These are phyloP conservation scores for Pseudognaphalium luteoalbum DNA, from an alignment of 129 eudicot genomes.

Conservation along the genomic window DNA sequence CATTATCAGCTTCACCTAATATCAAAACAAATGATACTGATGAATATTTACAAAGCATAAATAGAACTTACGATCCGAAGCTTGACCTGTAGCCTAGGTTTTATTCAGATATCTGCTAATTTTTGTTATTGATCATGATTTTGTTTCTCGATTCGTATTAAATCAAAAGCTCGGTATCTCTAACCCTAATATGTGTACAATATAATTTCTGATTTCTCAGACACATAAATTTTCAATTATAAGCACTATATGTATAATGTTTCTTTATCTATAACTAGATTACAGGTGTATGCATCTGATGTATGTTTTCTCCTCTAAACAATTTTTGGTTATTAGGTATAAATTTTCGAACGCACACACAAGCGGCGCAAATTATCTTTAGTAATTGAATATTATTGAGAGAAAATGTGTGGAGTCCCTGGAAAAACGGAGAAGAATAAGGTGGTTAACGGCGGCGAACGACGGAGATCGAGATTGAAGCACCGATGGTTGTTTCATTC, in stretches of 20 bases:
- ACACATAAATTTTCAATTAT: constrained; percentile 9
- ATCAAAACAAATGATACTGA: background rate
- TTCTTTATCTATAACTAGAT: constrained; percentile 23
- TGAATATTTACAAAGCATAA: background rate
- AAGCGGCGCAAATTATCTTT: constrained; percentile 21
- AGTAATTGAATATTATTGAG: constrained; percentile 18
- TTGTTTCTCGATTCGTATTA: constrained; percentile 15
- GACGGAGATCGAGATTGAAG: background rate
- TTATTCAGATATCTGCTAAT: background rate
- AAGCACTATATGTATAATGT: constrained; percentile 7
- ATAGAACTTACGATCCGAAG: constrained; percentile 12
- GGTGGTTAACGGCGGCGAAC: constrained; percentile 18
- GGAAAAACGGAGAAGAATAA: constrained; percentile 17
- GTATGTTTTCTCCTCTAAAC: constrained; percentile 26
- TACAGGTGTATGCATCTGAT: constrained; percentile 33
- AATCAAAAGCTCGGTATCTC: background rate
- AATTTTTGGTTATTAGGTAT: constrained; percentile 15
- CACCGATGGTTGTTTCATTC: background rate
- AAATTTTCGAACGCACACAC: constrained; percentile 24
- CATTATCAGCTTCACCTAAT: constrained; percentile 5
- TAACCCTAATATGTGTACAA: constrained; percentile 15
- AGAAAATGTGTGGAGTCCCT: constrained; percentile 21
- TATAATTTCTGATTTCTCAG: constrained; percentile 20
- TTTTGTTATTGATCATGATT: constrained; percentile 13
- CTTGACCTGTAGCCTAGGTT: constrained; percentile 10